A percentile compares a stretch with the other conserved stretches of the same genome.
Evolutionary conservation across 768 basidiomycete genomes (phyloP).

Genomic region (Suillus occidentalis): DNA sequence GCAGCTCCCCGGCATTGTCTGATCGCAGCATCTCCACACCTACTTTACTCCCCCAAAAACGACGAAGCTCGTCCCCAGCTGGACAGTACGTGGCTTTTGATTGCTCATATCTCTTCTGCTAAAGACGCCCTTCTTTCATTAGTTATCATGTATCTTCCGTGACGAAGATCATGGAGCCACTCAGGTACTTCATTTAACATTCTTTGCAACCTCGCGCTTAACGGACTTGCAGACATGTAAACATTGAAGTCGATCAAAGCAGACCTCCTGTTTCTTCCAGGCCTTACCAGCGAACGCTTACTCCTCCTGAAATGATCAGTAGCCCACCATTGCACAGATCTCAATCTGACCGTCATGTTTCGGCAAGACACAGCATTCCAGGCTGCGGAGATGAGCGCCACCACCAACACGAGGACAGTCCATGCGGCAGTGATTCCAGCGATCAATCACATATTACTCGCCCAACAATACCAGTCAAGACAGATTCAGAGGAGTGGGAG

Average conservation of each 20-base stretch:
- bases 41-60: constrained; percentile 32
- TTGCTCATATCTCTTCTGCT: background rate
- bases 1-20: constrained; percentile 31
- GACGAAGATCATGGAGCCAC: constrained; percentile 23
- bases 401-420: constrained; percentile 26
- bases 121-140: background rate
- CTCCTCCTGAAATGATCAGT: constrained; percentile 9
- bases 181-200: constrained; percentile 23
- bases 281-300: constrained; percentile 14
- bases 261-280: constrained; percentile 13
- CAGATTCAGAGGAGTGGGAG: constrained; percentile 33
- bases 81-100: constrained; percentile 21
- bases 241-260: constrained; percentile 20
- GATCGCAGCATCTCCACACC: constrained; percentile 28
- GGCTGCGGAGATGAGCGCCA: background rate
- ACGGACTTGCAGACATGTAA: constrained; percentile 20
- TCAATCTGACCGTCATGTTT: constrained; percentile 12
- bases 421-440: constrained; percentile 32
- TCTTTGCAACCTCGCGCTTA: constrained; percentile 12
- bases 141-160: constrained; percentile 16
- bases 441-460: constrained; percentile 21
- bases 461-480: constrained; percentile 25
- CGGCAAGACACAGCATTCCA: background rate
- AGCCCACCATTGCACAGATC: constrained; percentile 5
- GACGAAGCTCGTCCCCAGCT: constrained; percentile 33